Base-by-base conservation (phyloP, 768 basidiomycete species). In the Kockovaella imperatae region DNA sequence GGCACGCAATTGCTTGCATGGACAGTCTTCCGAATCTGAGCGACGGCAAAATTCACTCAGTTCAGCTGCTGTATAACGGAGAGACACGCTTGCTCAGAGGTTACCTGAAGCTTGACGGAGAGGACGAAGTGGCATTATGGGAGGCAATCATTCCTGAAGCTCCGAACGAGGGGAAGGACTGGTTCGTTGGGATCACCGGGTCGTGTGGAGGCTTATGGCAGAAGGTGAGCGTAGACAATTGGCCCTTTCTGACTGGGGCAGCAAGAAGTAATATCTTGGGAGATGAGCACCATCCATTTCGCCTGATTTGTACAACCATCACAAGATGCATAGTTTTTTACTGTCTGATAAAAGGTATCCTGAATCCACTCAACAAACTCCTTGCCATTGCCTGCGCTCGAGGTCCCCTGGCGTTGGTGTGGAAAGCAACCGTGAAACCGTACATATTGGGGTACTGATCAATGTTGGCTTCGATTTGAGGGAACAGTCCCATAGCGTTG, bases 361-460 rank as follows among this genome's bases (percentile, higher is more conserved):
- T 84, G 76, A 91, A 88, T 0, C 86, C 93, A 15, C 87, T 90
- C 35, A 97, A 69, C 52, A 99, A 73, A 2, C 86, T 81, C 62
- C 90, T 79, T 6, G 88, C 90, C 49, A 80, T 77, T 67, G 90
- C 85, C 74, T 95, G 86, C 5, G 91, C 91, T 11, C 87, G 87
- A n/a, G 82, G 72, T 0, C 93, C 93, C 36, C 76, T 75, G 4
- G 86, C 85, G 65, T 84, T 88, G 18, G 93, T 96, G 49, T 90
- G 77, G 67, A 93, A 90, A 68, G 91, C 86, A 30, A 99, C 82
- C 65, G 96, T 86, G 80, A 99, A 87, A 17, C 93, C 93, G 62
- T 83, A 83, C 38, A 80, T 68, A 56, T 79, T 80, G 4, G 89
- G 87, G 68, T 96, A 99, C 24, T 85, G 73, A 63, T 96, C 91